Evolutionary conservation across 1,284 basidiomycete genomes (phyloP).

Genomic region (Ceratobasidium sp.): DNA sequence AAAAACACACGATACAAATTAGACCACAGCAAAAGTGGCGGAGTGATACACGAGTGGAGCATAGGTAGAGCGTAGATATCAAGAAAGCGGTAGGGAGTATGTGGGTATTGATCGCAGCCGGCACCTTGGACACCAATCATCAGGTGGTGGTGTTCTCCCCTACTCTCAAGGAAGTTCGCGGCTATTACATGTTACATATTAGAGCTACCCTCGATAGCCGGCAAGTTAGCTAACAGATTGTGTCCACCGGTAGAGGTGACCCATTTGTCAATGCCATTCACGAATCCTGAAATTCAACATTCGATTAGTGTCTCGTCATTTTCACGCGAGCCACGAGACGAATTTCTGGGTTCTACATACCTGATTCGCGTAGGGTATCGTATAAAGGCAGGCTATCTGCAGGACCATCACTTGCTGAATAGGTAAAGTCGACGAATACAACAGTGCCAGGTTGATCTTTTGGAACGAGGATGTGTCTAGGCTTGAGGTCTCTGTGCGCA

Average conservation of each 20-base stretch:
- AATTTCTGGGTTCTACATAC: constrained; percentile 24
- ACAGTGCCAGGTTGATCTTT: constrained; percentile 38
- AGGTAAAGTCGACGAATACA: constrained; percentile 42
- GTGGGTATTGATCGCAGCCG: constrained; percentile 28
- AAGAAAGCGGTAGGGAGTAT: constrained; percentile 2
- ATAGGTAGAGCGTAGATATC: constrained; percentile 32
- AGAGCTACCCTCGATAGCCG: constrained; percentile 8
- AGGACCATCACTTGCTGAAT: constrained; percentile 39
- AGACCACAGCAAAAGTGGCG: constrained; percentile 12
- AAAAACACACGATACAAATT: constrained; percentile 20
- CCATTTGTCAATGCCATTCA: constrained; percentile 41
- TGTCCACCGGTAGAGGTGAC: constrained; percentile 36
- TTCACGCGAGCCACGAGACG: constrained; percentile 1
- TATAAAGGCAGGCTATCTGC: constrained; percentile 39
- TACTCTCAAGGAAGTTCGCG: neutral
- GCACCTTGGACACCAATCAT: neutral
- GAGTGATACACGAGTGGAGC: constrained; percentile 30
- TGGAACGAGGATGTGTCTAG: constrained; percentile 40
- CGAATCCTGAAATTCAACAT: constrained; percentile 38
- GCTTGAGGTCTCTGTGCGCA: constrained; percentile 40
- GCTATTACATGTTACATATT: constrained; percentile 7
- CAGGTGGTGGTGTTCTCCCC: neutral
- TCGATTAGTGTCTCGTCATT: constrained; percentile 12
- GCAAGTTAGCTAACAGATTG: constrained; percentile 23
- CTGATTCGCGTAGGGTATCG: constrained; percentile 37